phyloP scores from a whole-genome alignment of 176 grass and related monocot genomes.

The Oropetium thomaeum region DNA sequence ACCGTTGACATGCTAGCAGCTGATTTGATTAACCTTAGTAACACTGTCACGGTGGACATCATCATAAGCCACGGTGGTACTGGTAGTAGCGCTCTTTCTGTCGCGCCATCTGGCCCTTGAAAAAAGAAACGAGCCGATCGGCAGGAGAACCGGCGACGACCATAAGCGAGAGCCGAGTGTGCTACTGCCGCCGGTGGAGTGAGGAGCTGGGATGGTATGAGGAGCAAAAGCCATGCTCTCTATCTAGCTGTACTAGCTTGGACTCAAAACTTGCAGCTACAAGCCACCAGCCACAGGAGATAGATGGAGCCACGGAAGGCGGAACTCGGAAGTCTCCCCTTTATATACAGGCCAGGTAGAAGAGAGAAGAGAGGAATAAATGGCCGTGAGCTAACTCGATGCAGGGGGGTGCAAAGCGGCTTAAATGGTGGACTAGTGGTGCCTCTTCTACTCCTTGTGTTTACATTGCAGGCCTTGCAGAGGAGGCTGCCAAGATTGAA shows the following conservation, averaged over 20 bases:
- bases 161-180: neutral
- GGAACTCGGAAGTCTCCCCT: neutral
- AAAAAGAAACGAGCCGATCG: neutral
- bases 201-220: neutral
- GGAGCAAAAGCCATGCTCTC: slow-evolving; percentile 12
- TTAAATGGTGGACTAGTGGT: no score
- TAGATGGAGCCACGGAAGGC: neutral
- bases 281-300: neutral
- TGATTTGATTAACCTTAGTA: neutral
- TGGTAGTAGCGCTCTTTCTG: neutral
- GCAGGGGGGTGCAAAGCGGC: neutral
- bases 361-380: slow-evolving; percentile 9
- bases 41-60: neutral
- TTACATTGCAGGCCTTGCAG: neutral
- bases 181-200: neutral
- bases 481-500: neutral
- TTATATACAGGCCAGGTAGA: slow-evolving; percentile 28
- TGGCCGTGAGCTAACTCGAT: neutral
- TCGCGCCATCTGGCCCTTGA: neutral
- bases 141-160: slow-evolving; percentile 9
- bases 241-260: neutral
- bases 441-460: neutral
- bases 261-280: neutral
- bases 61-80: neutral
- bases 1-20: neutral